These are phyloP conservation scores for Psilocybe cyanescens DNA, from an alignment of 768 basidiomycete species.

Conservation along the genomic window DNA sequence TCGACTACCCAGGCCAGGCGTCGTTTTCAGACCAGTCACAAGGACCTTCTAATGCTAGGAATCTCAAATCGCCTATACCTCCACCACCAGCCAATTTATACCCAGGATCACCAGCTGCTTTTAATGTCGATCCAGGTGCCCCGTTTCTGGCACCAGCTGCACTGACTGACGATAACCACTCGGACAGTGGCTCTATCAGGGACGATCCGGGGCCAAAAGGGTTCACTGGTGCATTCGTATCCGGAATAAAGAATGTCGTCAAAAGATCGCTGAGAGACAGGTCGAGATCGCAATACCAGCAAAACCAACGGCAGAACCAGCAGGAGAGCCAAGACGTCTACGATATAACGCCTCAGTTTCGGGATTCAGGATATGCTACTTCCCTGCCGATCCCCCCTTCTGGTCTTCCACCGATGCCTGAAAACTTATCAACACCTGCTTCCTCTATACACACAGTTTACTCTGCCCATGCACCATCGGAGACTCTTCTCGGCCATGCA, in stretches of 20 bases:
- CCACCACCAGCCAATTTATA: slow-evolving; percentile 27
- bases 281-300: not conserved
- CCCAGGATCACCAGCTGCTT: slow-evolving; percentile 11
- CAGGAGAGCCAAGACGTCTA: not conserved
- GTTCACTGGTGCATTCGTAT: slow-evolving; percentile 33
- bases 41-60: not conserved
- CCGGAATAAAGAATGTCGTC: slow-evolving; percentile 34
- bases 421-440: not conserved
- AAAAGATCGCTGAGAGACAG: slow-evolving; percentile 20
- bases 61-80: slow-evolving; percentile 19
- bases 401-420: slow-evolving; percentile 20
- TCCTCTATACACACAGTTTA: not conserved
- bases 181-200: slow-evolving; percentile 6
- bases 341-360: slow-evolving; percentile 3
- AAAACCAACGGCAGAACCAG: not conserved
- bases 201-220: slow-evolving; percentile 10
- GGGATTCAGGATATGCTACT: slow-evolving; percentile 24
- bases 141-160: slow-evolving; percentile 27
- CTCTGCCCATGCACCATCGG: slow-evolving; percentile 12
- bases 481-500: slow-evolving; percentile 22
- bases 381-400: not conserved
- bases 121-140: slow-evolving; percentile 26
- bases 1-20: slow-evolving; percentile 4
- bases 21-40: not conserved
- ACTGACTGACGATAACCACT: slow-evolving; percentile 10